These are phyloP conservation scores for Cercophora scortea DNA, from an alignment of 495 filamentous ascomycete species.

Conservation along the genomic window DNA sequence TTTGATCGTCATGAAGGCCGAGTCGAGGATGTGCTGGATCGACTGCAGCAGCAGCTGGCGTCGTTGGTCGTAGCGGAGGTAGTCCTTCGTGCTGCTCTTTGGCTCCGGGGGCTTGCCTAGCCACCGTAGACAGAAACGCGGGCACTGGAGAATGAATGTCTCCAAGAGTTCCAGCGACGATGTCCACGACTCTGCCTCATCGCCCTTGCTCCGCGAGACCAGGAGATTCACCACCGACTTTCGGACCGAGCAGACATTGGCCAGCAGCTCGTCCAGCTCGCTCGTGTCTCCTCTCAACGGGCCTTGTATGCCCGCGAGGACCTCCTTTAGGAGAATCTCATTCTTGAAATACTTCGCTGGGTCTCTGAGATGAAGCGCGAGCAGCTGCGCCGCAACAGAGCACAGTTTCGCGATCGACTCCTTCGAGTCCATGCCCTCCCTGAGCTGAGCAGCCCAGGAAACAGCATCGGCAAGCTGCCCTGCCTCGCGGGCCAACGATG, in stretches of 20 bases:
- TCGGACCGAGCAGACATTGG: conserved; percentile 54
- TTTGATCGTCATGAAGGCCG: conserved; percentile 44
- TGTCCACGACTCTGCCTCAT: conserved; percentile 7
- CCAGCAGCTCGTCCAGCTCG: conserved; percentile 65
- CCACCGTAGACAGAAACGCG: conserved; percentile 47
- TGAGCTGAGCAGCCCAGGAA: conserved; percentile 38
- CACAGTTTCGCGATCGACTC: conserved; percentile 39
- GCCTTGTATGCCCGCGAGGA: conserved; percentile 47
- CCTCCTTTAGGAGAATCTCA: conserved; percentile 33
- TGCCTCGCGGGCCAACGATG: conserved; percentile 34
- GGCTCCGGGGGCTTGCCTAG: conserved; percentile 41
- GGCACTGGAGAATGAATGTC: conserved; percentile 42
- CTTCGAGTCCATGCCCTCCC: conserved; percentile 18
- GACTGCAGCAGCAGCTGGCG: conserved; percentile 38
- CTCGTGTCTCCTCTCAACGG: conserved; percentile 52
- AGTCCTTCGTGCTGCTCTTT: conserved; percentile 37
- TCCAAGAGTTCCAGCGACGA: conserved; percentile 28
- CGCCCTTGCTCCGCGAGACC: conserved; percentile 8
- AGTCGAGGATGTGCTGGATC: conserved; percentile 45
- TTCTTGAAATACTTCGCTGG: conserved; percentile 20
- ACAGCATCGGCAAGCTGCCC: conserved; percentile 37
- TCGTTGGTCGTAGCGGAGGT: conserved; percentile 49
- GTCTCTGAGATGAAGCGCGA: conserved; percentile 35
- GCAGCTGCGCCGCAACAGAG: conserved; percentile 34
- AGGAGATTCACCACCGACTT: conserved; percentile 52